These are phyloP conservation scores for Candida endomychidarum DNA, from an alignment of 805 yeast genomes.

Conservation along the genomic window DNA sequence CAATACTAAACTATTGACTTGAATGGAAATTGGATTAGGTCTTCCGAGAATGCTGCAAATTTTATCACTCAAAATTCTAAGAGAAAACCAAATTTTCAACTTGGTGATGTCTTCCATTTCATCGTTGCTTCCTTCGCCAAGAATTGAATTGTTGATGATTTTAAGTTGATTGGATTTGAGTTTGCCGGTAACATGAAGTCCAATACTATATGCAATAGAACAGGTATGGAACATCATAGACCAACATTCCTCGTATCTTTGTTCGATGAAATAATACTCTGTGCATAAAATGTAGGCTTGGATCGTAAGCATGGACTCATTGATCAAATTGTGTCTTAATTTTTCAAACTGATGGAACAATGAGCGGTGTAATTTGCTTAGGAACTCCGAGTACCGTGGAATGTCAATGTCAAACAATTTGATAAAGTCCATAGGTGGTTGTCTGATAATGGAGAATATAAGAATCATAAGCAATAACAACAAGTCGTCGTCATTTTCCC, in stretches of 20 bases:
- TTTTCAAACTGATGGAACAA: slow-evolving; percentile 42
- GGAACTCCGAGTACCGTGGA: slow-evolving; percentile 11
- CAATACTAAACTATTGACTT: slow-evolving; percentile 31
- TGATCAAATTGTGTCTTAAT: slow-evolving; percentile 46
- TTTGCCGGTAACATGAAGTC: slow-evolving; percentile 47
- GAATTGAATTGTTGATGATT: slow-evolving; percentile 9
- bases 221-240: slow-evolving; percentile 49
- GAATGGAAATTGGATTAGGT: slow-evolving; percentile 53
- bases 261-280: slow-evolving; percentile 50
- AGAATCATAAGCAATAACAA: slow-evolving; percentile 46
- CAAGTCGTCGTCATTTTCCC: slow-evolving; percentile 53
- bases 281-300: slow-evolving; percentile 52
- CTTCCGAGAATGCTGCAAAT: slow-evolving; percentile 52
- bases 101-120: slow-evolving; percentile 36
- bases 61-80: slow-evolving; percentile 48
- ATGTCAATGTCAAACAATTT: slow-evolving; percentile 10
- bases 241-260: slow-evolving; percentile 54
- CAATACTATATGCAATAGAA: slow-evolving; percentile 51
- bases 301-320: slow-evolving; percentile 49
- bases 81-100: slow-evolving; percentile 51
- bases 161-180: slow-evolving; percentile 19
- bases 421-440: slow-evolving; percentile 28
- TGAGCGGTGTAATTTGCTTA: slow-evolving; percentile 13
- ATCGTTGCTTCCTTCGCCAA: slow-evolving; percentile 16
- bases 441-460: slow-evolving; percentile 37